Evolutionary conservation across 164 flowering plant species (phyloP).

Genomic region (Magnolia changhungtana): DNA sequence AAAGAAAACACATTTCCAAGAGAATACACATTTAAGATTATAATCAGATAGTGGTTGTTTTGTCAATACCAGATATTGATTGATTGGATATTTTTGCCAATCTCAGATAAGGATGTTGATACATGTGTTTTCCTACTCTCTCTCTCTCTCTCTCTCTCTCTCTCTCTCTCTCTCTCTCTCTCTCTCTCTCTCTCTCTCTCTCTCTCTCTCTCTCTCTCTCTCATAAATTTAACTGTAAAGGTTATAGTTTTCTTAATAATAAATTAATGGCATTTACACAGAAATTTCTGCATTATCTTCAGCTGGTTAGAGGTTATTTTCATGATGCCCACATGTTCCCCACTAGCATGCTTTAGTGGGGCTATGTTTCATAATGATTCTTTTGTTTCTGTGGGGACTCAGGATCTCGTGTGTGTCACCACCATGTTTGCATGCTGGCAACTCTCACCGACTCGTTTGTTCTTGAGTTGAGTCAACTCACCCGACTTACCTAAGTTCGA

Average conservation of each 20-base stretch:
- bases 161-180: conserved; percentile 18
- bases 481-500: no score
- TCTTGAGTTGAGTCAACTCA: no score
- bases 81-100: background rate
- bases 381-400: background rate
- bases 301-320: conserved; percentile 19
- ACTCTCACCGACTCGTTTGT: no score
- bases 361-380: background rate
- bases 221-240: background rate
- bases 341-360: conserved; percentile 13
- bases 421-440: no score
- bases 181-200: conserved; percentile 6
- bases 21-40: background rate
- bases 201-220: conserved; percentile 14
- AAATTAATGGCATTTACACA: background rate
- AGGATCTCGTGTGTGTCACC: no score
- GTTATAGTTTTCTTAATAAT: background rate
- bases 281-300: conserved; percentile 14
- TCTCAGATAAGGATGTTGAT: no score
- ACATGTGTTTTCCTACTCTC: background rate
- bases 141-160: conserved; percentile 13
- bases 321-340: conserved; percentile 38
- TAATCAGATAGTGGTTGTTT: background rate
- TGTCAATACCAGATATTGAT: background rate
- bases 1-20: background rate